Evolutionary conservation across 202 grass and related monocot species (phyloP).

Genomic region (Eragrostis tef): DNA sequence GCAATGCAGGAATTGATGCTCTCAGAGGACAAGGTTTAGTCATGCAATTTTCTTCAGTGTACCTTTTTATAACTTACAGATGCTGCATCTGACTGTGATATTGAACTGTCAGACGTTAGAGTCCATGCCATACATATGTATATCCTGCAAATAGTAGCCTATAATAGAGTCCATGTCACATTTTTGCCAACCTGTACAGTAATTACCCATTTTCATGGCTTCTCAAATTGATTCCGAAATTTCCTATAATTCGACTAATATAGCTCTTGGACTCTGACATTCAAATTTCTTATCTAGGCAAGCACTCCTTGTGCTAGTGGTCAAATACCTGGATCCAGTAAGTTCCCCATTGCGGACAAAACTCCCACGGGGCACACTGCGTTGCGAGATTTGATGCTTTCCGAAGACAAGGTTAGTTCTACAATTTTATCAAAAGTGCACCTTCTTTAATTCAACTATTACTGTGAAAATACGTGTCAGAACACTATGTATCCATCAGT

Average conservation of each 20-base stretch:
- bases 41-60: conserved; percentile 18
- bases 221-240: conserved; percentile 17
- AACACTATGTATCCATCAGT: conserved; percentile 5
- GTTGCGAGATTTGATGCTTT: conserved; percentile 41
- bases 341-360: conserved; percentile 32
- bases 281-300: conserved; percentile 34
- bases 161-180: not conserved
- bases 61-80: conserved; percentile 5
- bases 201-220: not conserved
- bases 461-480: not conserved
- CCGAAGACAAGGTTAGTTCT: conserved; percentile 48
- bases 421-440: not conserved
- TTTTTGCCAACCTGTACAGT: conserved; percentile 11
- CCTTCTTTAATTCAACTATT: conserved; percentile 8
- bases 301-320: conserved; percentile 27
- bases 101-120: conserved; percentile 13
- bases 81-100: not conserved
- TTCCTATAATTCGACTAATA: conserved; percentile 3
- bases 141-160: conserved; percentile 8
- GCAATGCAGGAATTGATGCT: conserved; percentile 42
- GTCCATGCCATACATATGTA: conserved; percentile 12
- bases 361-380: conserved; percentile 18
- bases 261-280: conserved; percentile 15
- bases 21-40: conserved; percentile 52
- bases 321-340: conserved; percentile 38